Evolutionary conservation across 192 early-diverging fungal genomes (phyloP).

Genomic region (Glomus cerebriforme): DNA sequence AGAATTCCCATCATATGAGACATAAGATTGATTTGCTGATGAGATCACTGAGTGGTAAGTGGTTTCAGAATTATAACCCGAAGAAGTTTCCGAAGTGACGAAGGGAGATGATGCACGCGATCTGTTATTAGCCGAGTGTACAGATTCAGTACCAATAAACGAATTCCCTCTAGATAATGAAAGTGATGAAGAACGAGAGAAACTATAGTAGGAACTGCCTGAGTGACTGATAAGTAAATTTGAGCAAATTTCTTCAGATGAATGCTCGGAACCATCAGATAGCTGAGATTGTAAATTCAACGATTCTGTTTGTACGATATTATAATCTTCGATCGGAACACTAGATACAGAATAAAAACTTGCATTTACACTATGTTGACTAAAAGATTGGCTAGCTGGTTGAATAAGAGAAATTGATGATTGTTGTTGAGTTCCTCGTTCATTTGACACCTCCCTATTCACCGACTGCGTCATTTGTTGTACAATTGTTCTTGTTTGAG

Average conservation of each 20-base stretch:
- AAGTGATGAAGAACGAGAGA: background rate
- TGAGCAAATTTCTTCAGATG: background rate
- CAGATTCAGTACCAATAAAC: background rate
- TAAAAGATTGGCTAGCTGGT: background rate
- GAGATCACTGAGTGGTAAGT: background rate
- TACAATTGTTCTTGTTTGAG: background rate
- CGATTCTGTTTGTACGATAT: background rate
- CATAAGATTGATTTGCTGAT: background rate
- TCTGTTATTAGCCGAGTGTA: background rate
- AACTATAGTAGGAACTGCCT: background rate
- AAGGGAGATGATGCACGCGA: background rate
- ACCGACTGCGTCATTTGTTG: background rate
- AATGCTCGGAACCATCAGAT: background rate
- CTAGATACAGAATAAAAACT: background rate
- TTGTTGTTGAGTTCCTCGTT: background rate
- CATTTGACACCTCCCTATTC: background rate
- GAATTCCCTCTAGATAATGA: background rate
- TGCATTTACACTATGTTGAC: background rate
- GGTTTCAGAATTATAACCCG: background rate
- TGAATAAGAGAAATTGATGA: background rate
- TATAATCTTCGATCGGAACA: background rate
- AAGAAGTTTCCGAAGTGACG: background rate
- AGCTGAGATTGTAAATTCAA: background rate
- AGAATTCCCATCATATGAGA: background rate
- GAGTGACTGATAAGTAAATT: background rate